These are phyloP conservation scores for Tuber magnatum DNA, from an alignment of 495 filamentous ascomycete species.

Conservation along the genomic window DNA sequence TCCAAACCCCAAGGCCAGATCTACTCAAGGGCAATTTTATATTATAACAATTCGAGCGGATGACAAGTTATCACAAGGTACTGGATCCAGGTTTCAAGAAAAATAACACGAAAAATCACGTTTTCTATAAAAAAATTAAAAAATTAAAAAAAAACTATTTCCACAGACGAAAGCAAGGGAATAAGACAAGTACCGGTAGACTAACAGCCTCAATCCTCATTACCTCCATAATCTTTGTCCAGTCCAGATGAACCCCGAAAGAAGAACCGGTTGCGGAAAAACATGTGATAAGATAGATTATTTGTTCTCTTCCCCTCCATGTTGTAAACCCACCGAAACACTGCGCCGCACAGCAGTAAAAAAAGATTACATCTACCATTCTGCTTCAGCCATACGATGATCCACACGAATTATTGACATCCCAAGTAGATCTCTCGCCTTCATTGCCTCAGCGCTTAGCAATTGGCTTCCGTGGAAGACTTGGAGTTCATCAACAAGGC, in stretches of 20 bases:
- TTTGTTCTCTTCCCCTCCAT: neutral
- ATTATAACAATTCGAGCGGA: neutral
- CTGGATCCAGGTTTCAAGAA: neutral
- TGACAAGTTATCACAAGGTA: neutral
- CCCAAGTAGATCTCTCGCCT: neutral
- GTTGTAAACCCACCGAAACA: neutral
- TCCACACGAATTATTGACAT: neutral
- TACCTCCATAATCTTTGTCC: neutral
- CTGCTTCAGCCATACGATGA: neutral
- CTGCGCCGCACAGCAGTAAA: neutral
- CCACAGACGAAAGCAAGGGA: neutral
- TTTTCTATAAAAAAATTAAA: neutral
- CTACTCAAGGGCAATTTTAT: neutral
- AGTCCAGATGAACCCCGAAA: neutral
- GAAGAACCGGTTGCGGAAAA: neutral
- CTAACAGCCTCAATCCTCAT: neutral
- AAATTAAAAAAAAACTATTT: neutral
- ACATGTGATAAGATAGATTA: neutral
- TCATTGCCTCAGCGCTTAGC: slow-evolving; percentile 32
- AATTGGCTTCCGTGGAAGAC: slow-evolving; percentile 49
- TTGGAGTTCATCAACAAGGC: slow-evolving; percentile 98
- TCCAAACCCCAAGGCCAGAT: neutral
- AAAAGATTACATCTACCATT: neutral
- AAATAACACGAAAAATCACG: slow-evolving; percentile 1
- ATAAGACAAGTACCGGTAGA: slow-evolving; percentile 4